Conservation (phyloP, 495 filamentous ascomycete species). For the Penicillium macrosclerotiorum region DNA sequence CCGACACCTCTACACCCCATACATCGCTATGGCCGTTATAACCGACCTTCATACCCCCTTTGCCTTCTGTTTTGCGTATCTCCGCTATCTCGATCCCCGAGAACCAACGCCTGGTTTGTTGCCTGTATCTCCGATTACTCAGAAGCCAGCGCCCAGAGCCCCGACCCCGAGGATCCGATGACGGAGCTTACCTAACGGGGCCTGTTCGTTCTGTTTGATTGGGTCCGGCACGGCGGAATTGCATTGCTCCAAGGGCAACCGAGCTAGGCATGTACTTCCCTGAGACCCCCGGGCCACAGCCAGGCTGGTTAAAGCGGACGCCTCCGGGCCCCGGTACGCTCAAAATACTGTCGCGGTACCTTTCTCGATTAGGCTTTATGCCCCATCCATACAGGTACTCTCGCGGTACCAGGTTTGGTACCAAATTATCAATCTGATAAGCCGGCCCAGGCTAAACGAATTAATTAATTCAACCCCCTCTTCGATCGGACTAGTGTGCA, state of each 20-base stretch:
- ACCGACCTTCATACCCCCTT: neutral
- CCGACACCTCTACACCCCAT: neutral
- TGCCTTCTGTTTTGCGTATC: neutral
- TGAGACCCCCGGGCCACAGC: no score
- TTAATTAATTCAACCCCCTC: conserved; percentile 1
- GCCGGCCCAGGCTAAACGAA: no score
- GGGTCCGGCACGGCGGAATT: conserved; percentile 8
- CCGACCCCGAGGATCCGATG: conserved; percentile 9
- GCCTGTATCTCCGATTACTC: conserved; percentile 8
- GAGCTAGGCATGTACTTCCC: no score
- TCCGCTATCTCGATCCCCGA: neutral
- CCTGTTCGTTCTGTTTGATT: no score
- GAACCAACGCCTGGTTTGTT: no score
- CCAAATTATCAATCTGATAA: conserved; percentile 33
- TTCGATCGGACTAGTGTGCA: conserved; percentile 16
- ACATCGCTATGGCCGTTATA: neutral
- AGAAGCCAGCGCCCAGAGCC: conserved; percentile 6
- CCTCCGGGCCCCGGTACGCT: no score
- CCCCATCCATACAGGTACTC: neutral
- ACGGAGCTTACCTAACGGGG: conserved; percentile 15
- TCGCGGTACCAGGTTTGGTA: neutral
- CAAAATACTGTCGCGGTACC: neutral
- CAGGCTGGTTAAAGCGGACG: no score
- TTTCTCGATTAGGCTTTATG: neutral
- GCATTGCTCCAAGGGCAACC: neutral